These are phyloP conservation scores for Multifurca ochricompacta DNA, from an alignment of 768 basidiomycete genomes.

Conservation along the genomic window DNA sequence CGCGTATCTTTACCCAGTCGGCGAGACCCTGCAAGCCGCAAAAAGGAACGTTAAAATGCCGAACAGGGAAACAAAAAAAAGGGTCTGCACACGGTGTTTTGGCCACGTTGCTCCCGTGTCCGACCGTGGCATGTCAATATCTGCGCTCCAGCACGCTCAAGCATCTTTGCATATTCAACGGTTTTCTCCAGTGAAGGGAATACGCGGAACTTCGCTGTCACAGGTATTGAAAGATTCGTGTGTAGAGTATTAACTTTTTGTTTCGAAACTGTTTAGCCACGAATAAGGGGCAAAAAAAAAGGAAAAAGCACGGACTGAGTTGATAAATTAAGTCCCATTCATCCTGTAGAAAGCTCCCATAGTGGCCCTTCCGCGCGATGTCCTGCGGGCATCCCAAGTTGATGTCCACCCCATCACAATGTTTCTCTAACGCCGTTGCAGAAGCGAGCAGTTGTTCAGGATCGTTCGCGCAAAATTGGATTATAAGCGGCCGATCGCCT, in stretches of 20 bases:
- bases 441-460: conserved; percentile 69
- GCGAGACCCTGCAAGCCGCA: conserved; percentile 56
- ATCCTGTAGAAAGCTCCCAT: conserved; percentile 89
- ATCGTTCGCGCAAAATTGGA: conserved; percentile 93
- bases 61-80: not conserved
- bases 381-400: conserved; percentile 95
- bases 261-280: no score
- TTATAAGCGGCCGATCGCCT: conserved; percentile 75
- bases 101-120: conserved; percentile 85
- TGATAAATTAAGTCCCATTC: conserved; percentile 86
- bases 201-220: conserved; percentile 93
- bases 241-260: conserved; percentile 77
- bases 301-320: conserved; percentile 47
- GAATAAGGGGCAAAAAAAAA: not conserved
- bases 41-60: no score
- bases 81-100: conserved; percentile 49
- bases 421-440: conserved; percentile 64
- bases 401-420: conserved; percentile 91
- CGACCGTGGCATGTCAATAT: conserved; percentile 93
- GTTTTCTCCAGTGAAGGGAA: conserved; percentile 83
- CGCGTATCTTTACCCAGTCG: conserved; percentile 83
- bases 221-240: conserved; percentile 76
- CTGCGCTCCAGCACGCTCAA: conserved; percentile 91
- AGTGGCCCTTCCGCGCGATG: conserved; percentile 80
- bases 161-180: conserved; percentile 91